A percentile compares a stretch with the other conserved stretches of the same genome.
Conservation (phyloP, 148 eudicot genomes). For the Nyssa sinensis region DNA sequence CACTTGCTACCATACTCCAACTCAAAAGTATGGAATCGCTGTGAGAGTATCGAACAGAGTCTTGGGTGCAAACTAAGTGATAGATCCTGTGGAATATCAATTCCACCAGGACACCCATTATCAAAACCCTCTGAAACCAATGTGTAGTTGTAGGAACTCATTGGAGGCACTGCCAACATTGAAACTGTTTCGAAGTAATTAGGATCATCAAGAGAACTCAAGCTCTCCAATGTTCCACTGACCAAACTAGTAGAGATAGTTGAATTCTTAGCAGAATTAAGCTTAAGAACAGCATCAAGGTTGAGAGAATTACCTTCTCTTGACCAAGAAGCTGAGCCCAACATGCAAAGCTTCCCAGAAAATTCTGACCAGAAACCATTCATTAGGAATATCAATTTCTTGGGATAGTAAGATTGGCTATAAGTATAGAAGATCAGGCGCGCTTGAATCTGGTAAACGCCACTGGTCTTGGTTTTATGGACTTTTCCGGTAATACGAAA, state of each 20-base stretch:
- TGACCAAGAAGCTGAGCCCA: constrained; percentile 20
- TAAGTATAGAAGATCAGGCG: constrained; percentile 6
- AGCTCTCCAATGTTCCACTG: constrained; percentile 22
- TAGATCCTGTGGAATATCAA: not conserved
- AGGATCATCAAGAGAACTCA: constrained; percentile 1
- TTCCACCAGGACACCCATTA: not conserved
- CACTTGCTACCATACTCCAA: constrained; percentile 16
- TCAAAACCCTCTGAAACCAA: constrained; percentile 13
- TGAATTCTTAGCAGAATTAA: not conserved
- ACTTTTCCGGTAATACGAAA: not conserved
- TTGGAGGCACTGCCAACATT: not conserved
- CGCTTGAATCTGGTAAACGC: constrained; percentile 23
- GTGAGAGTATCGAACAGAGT: constrained; percentile 11
- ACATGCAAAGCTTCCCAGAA: constrained; percentile 21
- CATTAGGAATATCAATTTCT: constrained; percentile 3
- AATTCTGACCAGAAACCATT: constrained; percentile 25
- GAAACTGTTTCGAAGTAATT: constrained; percentile 23
- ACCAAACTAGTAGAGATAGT: constrained; percentile 12
- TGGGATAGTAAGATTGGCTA: not conserved
- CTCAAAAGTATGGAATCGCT: not conserved
- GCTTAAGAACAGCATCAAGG: constrained; percentile 22
- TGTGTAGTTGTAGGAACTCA: constrained; percentile 14
- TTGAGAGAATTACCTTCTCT: constrained; percentile 9
- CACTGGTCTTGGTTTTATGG: constrained; percentile 16
- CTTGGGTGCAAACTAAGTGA: not conserved